Percentiles rank a stretch among this genome's conserved stretches.
phyloP scores from a whole-genome alignment of 257 asterid species.

The Primulina tabacum region DNA sequence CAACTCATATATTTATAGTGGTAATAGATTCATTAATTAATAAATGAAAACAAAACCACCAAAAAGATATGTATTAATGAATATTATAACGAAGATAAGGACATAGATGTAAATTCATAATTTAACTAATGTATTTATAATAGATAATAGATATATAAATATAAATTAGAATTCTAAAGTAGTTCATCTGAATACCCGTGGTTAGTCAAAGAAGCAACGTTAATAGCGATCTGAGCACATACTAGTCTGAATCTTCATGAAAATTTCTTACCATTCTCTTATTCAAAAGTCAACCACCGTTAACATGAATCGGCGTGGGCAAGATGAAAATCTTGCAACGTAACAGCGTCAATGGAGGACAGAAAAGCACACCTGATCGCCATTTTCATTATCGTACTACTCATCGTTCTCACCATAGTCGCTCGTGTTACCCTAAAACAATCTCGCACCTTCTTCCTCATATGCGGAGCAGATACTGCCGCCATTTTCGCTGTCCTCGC shows the following conservation, averaged over 20 bases:
- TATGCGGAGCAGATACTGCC: constrained; percentile 57
- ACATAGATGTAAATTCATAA: no score
- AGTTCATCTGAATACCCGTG: no score
- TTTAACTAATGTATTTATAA: no score
- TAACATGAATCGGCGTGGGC: background rate
- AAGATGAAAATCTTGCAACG: background rate
- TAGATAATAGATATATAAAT: no score
- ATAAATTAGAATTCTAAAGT: no score
- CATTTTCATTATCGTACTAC: constrained; percentile 26
- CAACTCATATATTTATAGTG: no score
- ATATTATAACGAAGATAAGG: no score
- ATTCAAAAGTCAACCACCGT: background rate
- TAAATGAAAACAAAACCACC: no score
- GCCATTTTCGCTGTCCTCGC: constrained; percentile 47
- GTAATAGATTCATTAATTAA: no score
- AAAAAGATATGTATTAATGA: no score
- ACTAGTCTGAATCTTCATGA: background rate
- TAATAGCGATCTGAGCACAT: background rate
- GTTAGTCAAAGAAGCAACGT: background rate
- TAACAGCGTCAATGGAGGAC: constrained; percentile 51
- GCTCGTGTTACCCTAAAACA: constrained; percentile 48
- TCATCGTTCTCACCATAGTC: constrained; percentile 36
- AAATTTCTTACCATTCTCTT: background rate
- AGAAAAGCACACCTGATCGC: constrained; percentile 42
- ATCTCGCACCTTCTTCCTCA: constrained; percentile 48